Evolutionary conservation across 768 basidiomycete species (phyloP).

Genomic region (Fibroporia radiculosa): DNA sequence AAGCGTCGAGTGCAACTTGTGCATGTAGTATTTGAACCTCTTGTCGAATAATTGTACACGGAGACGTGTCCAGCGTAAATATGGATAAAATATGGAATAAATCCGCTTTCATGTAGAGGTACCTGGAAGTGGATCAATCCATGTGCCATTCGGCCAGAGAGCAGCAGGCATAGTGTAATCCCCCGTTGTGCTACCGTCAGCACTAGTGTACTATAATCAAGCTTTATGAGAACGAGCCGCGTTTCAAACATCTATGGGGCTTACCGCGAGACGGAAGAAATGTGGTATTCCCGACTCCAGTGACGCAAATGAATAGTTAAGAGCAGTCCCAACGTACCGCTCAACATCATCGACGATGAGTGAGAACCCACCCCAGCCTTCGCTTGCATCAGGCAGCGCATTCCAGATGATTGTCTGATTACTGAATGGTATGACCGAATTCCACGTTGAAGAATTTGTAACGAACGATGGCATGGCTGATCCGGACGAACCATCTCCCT

Average conservation of each 20-base stretch:
- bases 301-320: slow-evolving; percentile 64
- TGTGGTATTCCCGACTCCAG: slow-evolving; percentile 57
- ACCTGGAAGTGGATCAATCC: slow-evolving; percentile 68
- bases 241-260: too few species aligned
- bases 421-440: slow-evolving; percentile 41
- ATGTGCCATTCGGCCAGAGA: slow-evolving; percentile 74
- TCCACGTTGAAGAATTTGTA: slow-evolving; percentile 67
- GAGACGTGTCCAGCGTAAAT: too few species aligned
- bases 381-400: slow-evolving; percentile 21
- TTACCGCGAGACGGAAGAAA: slow-evolving; percentile 75
- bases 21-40: too few species aligned
- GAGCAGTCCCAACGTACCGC: slow-evolving; percentile 58
- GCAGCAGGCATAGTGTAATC: slow-evolving; percentile 79
- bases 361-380: slow-evolving; percentile 68
- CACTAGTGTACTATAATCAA: slow-evolving; percentile 41
- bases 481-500: slow-evolving; percentile 62
- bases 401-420: slow-evolving; percentile 30
- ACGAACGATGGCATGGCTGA: slow-evolving; percentile 62
- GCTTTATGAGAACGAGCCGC: too few species aligned
- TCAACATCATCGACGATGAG: slow-evolving; percentile 85
- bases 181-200: slow-evolving; percentile 35
- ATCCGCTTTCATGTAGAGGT: slow-evolving; percentile 30
- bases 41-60: too few species aligned
- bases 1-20: too few species aligned
- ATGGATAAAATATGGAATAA: too few species aligned